phyloP scores from a whole-genome alignment of 306 rosid species.

The Mimosa bimucronata region DNA sequence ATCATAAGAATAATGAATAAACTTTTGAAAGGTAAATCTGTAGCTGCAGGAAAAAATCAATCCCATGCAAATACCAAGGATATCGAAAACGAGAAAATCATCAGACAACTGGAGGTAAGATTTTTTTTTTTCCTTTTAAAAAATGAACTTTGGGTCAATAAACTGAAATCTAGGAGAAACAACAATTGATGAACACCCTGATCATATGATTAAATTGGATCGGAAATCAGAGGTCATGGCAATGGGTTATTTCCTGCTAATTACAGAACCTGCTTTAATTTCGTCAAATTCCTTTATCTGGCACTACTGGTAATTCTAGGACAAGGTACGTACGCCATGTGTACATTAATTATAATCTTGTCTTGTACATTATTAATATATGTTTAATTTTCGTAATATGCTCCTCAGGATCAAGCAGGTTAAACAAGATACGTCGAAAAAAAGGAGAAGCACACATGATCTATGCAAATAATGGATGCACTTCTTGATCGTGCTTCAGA shows the following conservation, averaged over 20 bases:
- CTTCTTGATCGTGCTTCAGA: slow-evolving; percentile 5
- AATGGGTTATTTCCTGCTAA: slow-evolving; percentile 23
- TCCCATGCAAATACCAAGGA: neutral
- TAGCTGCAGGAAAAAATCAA: neutral
- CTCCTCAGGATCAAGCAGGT: too few species aligned
- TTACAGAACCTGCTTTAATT: neutral
- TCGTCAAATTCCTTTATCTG: slow-evolving; percentile 3
- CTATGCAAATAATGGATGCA: slow-evolving; percentile 33
- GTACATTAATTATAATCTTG: neutral
- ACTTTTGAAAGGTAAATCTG: neutral
- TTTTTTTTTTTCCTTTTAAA: neutral
- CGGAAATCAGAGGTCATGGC: slow-evolving; percentile 4
- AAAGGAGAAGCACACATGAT: slow-evolving; percentile 37
- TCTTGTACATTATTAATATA: too few species aligned
- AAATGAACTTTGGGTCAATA: neutral
- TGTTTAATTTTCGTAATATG: neutral
- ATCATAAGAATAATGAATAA: neutral
- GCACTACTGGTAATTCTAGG: slow-evolving; percentile 26
- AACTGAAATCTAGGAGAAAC: neutral
- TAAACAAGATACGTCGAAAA: too few species aligned
- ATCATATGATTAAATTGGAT: neutral
- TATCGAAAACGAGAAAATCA: neutral
- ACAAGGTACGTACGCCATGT: too few species aligned
- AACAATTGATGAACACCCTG: neutral
- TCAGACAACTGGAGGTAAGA: neutral